Conservation (phyloP, 352 stramenopile species). For the Globisporangium yorkense region DNA sequence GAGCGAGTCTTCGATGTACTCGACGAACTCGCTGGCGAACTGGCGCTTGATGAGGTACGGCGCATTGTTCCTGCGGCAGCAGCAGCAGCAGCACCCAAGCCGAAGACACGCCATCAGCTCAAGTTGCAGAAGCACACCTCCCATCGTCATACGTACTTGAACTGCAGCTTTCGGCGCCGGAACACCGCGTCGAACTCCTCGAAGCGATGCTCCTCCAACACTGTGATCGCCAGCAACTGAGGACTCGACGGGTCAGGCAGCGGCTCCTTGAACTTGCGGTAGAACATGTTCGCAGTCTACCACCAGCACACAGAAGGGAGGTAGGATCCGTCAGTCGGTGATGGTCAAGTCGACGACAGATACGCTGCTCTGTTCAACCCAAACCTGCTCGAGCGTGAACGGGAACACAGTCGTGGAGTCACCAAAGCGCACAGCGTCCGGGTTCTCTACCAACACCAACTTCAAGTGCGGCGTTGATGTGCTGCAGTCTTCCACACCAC, state of each 20-base stretch:
- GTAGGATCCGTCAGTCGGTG: background rate
- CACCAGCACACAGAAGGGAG: background rate
- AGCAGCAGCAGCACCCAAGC: background rate
- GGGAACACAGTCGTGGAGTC: conserved; percentile 37
- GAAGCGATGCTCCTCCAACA: conserved; percentile 41
- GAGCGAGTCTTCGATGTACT: conserved; percentile 74
- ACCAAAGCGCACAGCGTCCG: conserved; percentile 41
- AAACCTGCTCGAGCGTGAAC: conserved; percentile 61
- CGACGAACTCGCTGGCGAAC: conserved; percentile 65
- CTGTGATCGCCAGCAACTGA: conserved; percentile 34
- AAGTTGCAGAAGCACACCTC: no score
- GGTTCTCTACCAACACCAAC: conserved; percentile 30
- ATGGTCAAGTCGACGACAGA: background rate
- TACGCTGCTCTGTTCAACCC: background rate
- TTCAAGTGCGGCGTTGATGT: conserved; percentile 23
- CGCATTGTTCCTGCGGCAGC: conserved; percentile 44
- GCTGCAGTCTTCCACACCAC: background rate
- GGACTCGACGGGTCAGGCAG: conserved; percentile 48
- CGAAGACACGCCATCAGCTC: background rate
- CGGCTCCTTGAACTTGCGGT: conserved; percentile 77
- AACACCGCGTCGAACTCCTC: conserved; percentile 59
- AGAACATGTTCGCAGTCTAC: conserved; percentile 63
- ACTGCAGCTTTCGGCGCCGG: conserved; percentile 49
- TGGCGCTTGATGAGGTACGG: conserved; percentile 70
- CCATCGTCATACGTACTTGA: conserved; percentile 24